Evolutionary conservation across 805 yeast genomes (phyloP).

Genomic region (Kurtzmaniella cleridarum): DNA sequence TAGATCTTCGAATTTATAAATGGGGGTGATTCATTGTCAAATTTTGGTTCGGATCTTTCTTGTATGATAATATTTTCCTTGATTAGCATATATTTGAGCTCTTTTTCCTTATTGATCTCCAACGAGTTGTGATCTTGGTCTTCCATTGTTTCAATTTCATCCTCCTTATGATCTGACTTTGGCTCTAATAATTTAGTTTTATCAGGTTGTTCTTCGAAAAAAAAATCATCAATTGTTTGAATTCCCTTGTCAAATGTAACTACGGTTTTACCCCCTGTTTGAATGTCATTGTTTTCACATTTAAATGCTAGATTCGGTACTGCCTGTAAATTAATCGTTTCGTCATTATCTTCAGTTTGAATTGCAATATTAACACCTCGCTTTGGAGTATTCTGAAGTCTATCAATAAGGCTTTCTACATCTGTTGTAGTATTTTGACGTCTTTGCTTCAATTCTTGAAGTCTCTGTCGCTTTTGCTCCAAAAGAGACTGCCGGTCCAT

Average conservation of each 20-base stretch:
- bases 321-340: background rate
- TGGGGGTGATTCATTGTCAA: too few relatives aligned
- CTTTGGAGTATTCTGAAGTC: conserved; percentile 5
- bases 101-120: too few relatives aligned
- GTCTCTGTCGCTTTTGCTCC: conserved; percentile 36
- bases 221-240: conserved; percentile 12
- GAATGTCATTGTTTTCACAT: background rate
- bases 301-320: background rate
- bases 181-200: conserved; percentile 1
- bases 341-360: conserved; percentile 17
- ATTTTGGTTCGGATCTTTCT: too few relatives aligned
- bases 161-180: background rate
- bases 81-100: too few relatives aligned
- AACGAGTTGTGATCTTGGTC: background rate
- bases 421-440: conserved; percentile 4
- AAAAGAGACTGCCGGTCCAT: conserved; percentile 35
- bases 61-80: too few relatives aligned
- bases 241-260: conserved; percentile 17
- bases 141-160: background rate
- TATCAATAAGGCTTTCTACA: conserved; percentile 14
- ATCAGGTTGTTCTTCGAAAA: background rate
- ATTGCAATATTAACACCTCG: conserved; percentile 19
- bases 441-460: conserved; percentile 19
- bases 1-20: too few relatives aligned
- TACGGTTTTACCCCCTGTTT: background rate